phyloP scores from a whole-genome alignment of 495 filamentous ascomycete species.

The Aspergillus bertholletiae region DNA sequence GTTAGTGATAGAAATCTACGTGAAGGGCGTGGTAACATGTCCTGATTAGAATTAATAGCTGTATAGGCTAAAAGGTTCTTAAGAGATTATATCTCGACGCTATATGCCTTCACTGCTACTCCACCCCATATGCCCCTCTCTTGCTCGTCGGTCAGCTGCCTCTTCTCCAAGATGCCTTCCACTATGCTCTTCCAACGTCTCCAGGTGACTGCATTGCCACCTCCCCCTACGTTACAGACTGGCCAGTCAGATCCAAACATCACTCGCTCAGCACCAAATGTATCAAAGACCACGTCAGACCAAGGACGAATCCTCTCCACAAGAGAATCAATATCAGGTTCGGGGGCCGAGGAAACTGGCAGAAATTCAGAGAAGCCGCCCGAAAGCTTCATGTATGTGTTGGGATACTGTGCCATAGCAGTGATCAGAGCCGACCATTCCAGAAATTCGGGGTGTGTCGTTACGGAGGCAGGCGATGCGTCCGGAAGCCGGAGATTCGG shows the following conservation, averaged over 20 bases:
- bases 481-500: constrained; percentile 56
- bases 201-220: constrained; percentile 50
- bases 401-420: constrained; percentile 51
- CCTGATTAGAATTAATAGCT: too few relatives aligned
- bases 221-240: constrained; percentile 69
- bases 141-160: constrained; percentile 53
- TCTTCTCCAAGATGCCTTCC: constrained; percentile 55
- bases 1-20: too few relatives aligned
- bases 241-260: constrained; percentile 95
- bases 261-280: constrained; percentile 65
- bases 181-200: constrained; percentile 40
- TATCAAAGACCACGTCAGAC: constrained; percentile 61
- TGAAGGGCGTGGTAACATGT: too few relatives aligned
- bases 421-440: constrained; percentile 40
- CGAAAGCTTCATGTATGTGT: constrained; percentile 84
- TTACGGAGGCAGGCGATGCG: constrained; percentile 29
- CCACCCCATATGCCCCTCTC: constrained; percentile 63
- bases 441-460: constrained; percentile 55
- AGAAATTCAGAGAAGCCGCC: constrained; percentile 75
- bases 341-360: constrained; percentile 29
- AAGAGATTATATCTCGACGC: constrained; percentile 41
- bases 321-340: constrained; percentile 37
- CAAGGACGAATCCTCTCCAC: constrained; percentile 52
- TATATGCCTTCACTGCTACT: constrained; percentile 65
- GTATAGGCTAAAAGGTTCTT: too few relatives aligned